Conservation (phyloP, 768 basidiomycete genomes). For the Multifurca ochricompacta region DNA sequence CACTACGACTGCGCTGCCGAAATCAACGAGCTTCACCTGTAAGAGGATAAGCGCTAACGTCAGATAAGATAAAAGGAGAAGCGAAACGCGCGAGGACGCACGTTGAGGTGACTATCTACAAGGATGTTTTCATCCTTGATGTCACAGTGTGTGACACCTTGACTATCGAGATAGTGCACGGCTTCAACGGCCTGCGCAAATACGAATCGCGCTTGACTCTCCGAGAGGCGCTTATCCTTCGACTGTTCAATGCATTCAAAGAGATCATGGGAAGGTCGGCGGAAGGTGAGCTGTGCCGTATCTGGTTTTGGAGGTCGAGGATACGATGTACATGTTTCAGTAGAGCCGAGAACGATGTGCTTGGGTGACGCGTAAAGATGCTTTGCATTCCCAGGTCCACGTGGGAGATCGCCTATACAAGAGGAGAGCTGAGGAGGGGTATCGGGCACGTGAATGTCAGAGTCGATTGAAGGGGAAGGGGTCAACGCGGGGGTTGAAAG, state of each 20-base stretch:
- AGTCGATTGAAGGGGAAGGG: slow-evolving; percentile 19
- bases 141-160: slow-evolving; percentile 89
- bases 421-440: slow-evolving; percentile 16
- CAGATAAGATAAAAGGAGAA: slow-evolving; percentile 10
- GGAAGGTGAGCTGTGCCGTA: slow-evolving; percentile 37
- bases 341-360: not conserved
- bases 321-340: slow-evolving; percentile 7
- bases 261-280: slow-evolving; percentile 81
- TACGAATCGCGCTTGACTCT: slow-evolving; percentile 71
- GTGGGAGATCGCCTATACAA: not conserved
- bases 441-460: slow-evolving; percentile 9
- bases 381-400: not conserved
- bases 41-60: slow-evolving; percentile 6
- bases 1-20: slow-evolving; percentile 79
- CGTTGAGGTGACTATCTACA: slow-evolving; percentile 66
- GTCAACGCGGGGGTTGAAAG: slow-evolving; percentile 20
- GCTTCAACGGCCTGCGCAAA: slow-evolving; percentile 85
- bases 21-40: slow-evolving; percentile 92
- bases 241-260: slow-evolving; percentile 95
- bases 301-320: slow-evolving; percentile 19
- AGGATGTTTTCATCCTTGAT: slow-evolving; percentile 96
- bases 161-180: slow-evolving; percentile 69
- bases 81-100: slow-evolving; percentile 27
- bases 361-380: slow-evolving; percentile 1
- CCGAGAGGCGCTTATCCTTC: slow-evolving; percentile 68